Percentiles rank a stretch among this genome's conserved stretches.
These are phyloP conservation scores for Gossypium stocksii DNA, from an alignment of 345 rosid genomes.

Conservation along the genomic window DNA sequence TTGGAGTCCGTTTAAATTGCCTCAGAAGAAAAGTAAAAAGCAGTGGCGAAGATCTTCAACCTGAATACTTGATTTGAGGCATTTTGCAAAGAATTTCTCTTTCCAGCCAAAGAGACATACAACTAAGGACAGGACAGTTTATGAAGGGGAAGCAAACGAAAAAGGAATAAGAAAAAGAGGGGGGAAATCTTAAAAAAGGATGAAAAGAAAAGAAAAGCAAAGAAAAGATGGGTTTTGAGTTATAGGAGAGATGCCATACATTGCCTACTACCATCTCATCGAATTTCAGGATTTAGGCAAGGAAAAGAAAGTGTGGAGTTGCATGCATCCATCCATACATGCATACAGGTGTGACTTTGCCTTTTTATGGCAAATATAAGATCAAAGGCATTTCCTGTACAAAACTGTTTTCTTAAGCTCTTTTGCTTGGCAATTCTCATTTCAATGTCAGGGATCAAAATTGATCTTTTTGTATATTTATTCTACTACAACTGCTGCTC, in stretches of 20 bases:
- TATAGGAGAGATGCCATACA: neutral
- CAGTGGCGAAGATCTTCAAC: slow-evolving; percentile 90
- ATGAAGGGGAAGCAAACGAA: neutral
- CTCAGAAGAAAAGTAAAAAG: slow-evolving; percentile 74
- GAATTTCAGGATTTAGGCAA: neutral
- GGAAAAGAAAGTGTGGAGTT: neutral
- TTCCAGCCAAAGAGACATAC: neutral
- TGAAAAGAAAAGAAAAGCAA: neutral
- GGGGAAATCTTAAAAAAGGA: neutral
- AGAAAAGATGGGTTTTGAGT: neutral
- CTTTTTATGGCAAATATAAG: neutral
- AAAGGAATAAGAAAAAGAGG: neutral
- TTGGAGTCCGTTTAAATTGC: slow-evolving; percentile 90
- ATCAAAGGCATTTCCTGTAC: neutral
- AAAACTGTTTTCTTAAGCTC: neutral
- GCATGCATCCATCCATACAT: neutral
- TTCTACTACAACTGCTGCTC: neutral
- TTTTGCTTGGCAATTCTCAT: neutral
- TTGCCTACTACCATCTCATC: neutral
- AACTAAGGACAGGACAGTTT: neutral
- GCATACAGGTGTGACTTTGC: neutral
- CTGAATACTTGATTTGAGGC: slow-evolving; percentile 21
- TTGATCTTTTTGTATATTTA: neutral
- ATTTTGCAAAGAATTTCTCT: neutral
- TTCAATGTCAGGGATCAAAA: neutral